Base-by-base conservation (phyloP, 2,329 filamentous ascomycete species). In the Rhexocercosporidium sp. region DNA sequence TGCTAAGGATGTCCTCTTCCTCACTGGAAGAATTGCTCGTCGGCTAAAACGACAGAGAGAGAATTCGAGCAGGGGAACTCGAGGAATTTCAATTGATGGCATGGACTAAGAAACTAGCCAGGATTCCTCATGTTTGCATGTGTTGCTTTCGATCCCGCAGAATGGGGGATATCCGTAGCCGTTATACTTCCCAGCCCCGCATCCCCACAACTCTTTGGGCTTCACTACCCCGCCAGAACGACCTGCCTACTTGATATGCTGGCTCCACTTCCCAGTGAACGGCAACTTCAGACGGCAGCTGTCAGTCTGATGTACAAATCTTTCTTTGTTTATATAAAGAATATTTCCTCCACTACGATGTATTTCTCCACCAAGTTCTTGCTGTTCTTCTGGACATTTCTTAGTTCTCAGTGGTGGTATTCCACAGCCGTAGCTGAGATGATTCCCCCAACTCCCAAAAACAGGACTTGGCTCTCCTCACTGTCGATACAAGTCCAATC, bases 401-500 rank as follows among this genome's bases (percentile, higher is more conserved):
- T 53, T 25, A 31, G 27, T 31, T 29, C 14, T 1, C 18, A 18
- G 49, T 53, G 49, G 25, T 25, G 25, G 34, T 37, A 11, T 37
- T 37, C 34, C 31, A 12, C 39, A 44, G 14, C 18, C 49, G 29
- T 14, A 31, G 18, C 49, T 18, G 27, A 27, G 14, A 53, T 53
- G 49, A 31, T 31, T 18, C 27, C 49, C 7, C 22, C 46, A 3
- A 37, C 34, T 53, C 49, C 49, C 12, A 53, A 31, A 31, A 53
- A 53, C 25, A 53, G 20, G 25, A 57, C 34, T 16, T 66, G 64
- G 64, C 62, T 59, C 57, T 62, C 64, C 29, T 39, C 57, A 11
- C 29, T 66, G 16, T 62, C 61, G 37, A 37, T 37, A 18, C 49
- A 59, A 9, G 57, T 59, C 1, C 64, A 62, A 29, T 66, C 65